Base-by-base conservation (phyloP, 805 yeast species). In the Candida takata region DNA sequence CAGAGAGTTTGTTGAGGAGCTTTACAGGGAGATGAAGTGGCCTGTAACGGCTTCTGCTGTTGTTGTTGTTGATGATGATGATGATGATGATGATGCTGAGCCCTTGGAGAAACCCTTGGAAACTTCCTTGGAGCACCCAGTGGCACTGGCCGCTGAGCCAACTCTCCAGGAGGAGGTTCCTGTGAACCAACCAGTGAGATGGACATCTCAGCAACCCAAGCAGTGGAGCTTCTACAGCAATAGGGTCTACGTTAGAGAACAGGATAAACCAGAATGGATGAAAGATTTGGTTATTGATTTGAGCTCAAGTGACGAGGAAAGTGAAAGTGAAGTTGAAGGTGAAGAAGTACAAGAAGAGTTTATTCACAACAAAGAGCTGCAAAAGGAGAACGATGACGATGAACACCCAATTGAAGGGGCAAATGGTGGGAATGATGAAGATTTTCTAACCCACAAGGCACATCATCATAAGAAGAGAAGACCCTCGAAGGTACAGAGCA, bases 181-280 rank as follows among this genome's bases (percentile, higher is more conserved):
- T 20, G 23, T 20, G 23, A 20, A 10, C 7, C 23, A 20, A 10
- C 23, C 23, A 20, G 23, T 10, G 29, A 13, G 19, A 7, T 27
- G 15, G 4, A 24, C 27, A n/a, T n/a, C n/a, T n/a, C n/a, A n/a
- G 25, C 23, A 24, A 11, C 21, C 28, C 36, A 44, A 34, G 37
- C 42, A 31, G 15, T 31, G 34, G 34, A 31, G 34, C 24, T 29
- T 32, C 20, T 44, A 35, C 20, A 38, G 29, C 13, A 38, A 42
- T 34, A 49, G 43, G 18, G 45, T 41, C 1, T 44, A 42, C 33
- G 36, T 35, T 17, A 37, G 40, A 12, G 42, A 42, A 25, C 27
- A 17, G 4, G 42, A 38, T 13, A 41, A 42, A 15, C 55, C 56
- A 4, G 51, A 40, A n/a, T 52, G 56, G 56, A 13, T 49, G 28